A percentile compares a stretch with the other conserved stretches of the same genome.
Evolutionary conservation across 352 stramenopile genomes (phyloP).

Genomic region (Pythium scleroteichum): DNA sequence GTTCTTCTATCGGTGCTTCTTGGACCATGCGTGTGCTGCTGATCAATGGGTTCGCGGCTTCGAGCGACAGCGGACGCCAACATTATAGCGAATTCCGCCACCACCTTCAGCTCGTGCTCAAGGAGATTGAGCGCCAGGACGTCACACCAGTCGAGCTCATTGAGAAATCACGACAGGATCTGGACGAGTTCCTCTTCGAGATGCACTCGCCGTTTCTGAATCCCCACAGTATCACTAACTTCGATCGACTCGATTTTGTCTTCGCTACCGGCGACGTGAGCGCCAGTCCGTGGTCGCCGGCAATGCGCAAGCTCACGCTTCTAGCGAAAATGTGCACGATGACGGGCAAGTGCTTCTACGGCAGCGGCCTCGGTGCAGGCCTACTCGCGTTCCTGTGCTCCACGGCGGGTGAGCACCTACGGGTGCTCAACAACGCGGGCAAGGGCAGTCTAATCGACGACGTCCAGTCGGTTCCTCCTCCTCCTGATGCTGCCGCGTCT

Average conservation of each 20-base stretch:
- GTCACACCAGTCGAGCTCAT: slow-evolving; percentile 63
- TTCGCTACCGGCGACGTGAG: slow-evolving; percentile 72
- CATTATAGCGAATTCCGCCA: slow-evolving; percentile 53
- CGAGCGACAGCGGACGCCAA: slow-evolving; percentile 44
- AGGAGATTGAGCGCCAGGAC: slow-evolving; percentile 60
- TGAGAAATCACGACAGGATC: slow-evolving; percentile 55
- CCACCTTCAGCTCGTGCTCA: slow-evolving; percentile 47
- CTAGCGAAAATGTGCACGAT: slow-evolving; percentile 89
- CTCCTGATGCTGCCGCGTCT: background rate
- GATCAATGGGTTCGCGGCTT: slow-evolving; percentile 59
- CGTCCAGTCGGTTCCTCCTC: slow-evolving; percentile 42
- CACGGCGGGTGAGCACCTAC: slow-evolving; percentile 62
- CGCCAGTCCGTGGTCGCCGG: slow-evolving; percentile 58
- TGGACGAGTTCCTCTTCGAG: slow-evolving; percentile 81
- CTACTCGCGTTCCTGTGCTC: slow-evolving; percentile 72
- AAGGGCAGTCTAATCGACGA: slow-evolving; percentile 47
- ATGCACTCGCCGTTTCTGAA: slow-evolving; percentile 69
- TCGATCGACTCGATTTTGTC: slow-evolving; percentile 82
- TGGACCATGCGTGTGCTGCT: slow-evolving; percentile 65
- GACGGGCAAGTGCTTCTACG: slow-evolving; percentile 83
- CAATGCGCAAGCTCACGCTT: slow-evolving; percentile 59
- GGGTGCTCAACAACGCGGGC: slow-evolving; percentile 64
- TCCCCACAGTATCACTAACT: slow-evolving; percentile 69
- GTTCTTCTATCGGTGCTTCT: background rate
- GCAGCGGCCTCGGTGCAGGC: slow-evolving; percentile 52